Evolutionary conservation across 345 rosid species (phyloP).

Genomic region (Ailanthus altissimus): DNA sequence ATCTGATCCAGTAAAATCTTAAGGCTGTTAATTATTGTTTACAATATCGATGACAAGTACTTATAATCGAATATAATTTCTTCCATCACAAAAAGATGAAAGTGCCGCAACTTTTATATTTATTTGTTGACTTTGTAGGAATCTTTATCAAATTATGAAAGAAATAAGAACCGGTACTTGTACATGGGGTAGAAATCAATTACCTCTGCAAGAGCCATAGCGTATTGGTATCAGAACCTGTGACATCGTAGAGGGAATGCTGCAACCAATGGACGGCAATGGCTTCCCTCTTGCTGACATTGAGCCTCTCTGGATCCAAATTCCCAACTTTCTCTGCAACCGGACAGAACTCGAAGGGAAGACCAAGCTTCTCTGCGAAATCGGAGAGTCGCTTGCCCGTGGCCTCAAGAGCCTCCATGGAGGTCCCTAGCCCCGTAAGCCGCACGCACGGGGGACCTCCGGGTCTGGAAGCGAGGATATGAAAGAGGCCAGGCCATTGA

Average conservation of each 20-base stretch:
- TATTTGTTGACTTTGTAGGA: not conserved
- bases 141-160: not conserved
- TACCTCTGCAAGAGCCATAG: slow-evolving; percentile 92
- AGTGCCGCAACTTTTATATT: not conserved
- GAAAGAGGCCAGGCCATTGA: slow-evolving; percentile 98
- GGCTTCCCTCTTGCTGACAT: slow-evolving; percentile 84
- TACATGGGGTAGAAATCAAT: not conserved
- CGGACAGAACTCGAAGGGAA: slow-evolving; percentile 87
- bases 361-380: slow-evolving; percentile 82
- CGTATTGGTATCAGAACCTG: slow-evolving; percentile 88
- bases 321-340: slow-evolving; percentile 88
- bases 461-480: slow-evolving; percentile 83
- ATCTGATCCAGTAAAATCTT: not conserved
- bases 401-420: slow-evolving; percentile 84
- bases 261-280: slow-evolving; percentile 98
- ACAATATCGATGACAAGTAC: not conserved
- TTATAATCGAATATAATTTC: not conserved
- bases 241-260: slow-evolving; percentile 95
- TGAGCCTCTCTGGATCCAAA: slow-evolving; percentile 71
- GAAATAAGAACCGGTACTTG: not conserved
- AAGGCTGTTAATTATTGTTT: not conserved
- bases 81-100: too few species aligned
- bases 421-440: slow-evolving; percentile 91
- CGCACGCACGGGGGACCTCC: slow-evolving; percentile 96
- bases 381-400: slow-evolving; percentile 92